A percentile compares a stretch with the other conserved stretches of the same genome.
Evolutionary conservation across 2,329 filamentous ascomycete species (phyloP).

Genomic region (Ophiostoma sp.): DNA sequence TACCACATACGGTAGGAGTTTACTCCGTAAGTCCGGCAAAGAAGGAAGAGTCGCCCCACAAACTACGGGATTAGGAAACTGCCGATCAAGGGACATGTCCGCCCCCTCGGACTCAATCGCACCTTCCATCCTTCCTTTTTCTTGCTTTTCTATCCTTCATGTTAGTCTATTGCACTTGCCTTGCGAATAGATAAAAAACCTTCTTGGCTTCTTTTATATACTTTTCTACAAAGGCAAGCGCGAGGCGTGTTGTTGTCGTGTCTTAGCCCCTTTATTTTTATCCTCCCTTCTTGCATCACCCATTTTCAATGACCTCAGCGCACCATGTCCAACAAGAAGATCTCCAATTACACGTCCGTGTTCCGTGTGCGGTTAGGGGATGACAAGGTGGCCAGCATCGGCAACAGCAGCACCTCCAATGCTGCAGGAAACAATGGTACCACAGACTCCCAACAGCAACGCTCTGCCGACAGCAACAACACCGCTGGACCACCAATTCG

Average conservation of each 20-base stretch:
- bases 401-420: neutral
- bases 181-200: neutral
- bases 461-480: neutral
- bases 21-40: slow-evolving; percentile 7
- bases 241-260: neutral
- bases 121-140: neutral
- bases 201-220: neutral
- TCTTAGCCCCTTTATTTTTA: neutral
- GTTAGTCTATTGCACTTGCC: neutral
- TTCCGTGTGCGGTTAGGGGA: slow-evolving; percentile 29
- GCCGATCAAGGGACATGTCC: neutral
- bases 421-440: neutral
- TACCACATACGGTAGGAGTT: neutral
- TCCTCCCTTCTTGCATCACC: neutral
- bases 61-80: neutral
- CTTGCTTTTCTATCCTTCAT: no score
- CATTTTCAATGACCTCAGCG: neutral
- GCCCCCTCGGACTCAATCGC: neutral
- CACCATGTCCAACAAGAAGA: slow-evolving; percentile 1
- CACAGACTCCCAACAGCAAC: neutral
- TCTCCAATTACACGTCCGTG: slow-evolving; percentile 30
- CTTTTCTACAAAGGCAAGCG: neutral
- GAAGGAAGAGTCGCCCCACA: neutral
- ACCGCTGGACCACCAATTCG: slow-evolving; percentile 5
- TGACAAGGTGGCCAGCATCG: neutral